Conservation (phyloP, 78 protist genomes). For the Parvularia atlantis region DNA sequence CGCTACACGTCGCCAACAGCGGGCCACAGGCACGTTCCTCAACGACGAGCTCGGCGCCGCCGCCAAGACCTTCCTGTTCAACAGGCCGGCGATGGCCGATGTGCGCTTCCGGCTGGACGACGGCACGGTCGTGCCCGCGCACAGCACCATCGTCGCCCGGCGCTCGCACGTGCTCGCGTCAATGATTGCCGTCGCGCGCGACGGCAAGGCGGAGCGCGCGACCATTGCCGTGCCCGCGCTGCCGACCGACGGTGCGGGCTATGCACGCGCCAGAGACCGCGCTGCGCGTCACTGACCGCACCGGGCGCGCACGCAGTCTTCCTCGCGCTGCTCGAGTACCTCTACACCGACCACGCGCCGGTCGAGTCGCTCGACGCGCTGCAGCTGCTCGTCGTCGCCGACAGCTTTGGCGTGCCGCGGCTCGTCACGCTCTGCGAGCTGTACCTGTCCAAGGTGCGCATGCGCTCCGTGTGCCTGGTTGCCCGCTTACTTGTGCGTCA, state of each 20-base stretch:
- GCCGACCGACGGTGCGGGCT: background rate
- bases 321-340: constrained; percentile 41
- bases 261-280: background rate
- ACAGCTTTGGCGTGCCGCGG: constrained; percentile 36
- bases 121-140: constrained; percentile 33
- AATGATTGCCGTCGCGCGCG: background rate
- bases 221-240: too few species aligned
- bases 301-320: constrained; percentile 11
- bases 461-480: background rate
- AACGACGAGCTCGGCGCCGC: constrained; percentile 37
- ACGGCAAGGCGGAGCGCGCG: background rate
- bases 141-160: constrained; percentile 10
- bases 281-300: background rate
- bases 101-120: constrained; percentile 37
- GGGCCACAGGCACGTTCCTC: constrained; percentile 29
- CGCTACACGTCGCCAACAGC: too few species aligned
- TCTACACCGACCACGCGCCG: constrained; percentile 57
- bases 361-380: constrained; percentile 37
- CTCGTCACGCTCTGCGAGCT: constrained; percentile 55
- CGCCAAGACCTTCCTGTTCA: constrained; percentile 33
- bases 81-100: constrained; percentile 31
- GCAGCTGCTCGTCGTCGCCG: constrained; percentile 40
- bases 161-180: background rate
- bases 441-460: background rate
- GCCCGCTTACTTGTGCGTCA: background rate